Conservation (phyloP, 768 basidiomycete species). For the Kwoniella dendrophila region DNA sequence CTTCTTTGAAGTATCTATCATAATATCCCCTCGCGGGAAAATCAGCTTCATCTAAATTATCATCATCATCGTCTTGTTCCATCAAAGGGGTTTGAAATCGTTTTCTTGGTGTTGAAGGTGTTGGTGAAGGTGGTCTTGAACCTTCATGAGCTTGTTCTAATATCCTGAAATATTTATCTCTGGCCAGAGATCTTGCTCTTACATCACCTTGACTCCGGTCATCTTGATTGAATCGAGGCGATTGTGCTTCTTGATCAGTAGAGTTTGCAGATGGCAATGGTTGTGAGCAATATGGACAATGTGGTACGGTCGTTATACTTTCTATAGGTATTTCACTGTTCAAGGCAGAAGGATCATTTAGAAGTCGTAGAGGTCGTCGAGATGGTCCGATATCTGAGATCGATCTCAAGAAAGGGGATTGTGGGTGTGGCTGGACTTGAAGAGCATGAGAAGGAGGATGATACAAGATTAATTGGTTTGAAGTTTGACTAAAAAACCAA, state of each 20-base stretch:
- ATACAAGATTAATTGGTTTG: slow-evolving; percentile 53
- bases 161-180: slow-evolving; percentile 41
- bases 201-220: background rate
- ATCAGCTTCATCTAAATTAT: slow-evolving; percentile 22
- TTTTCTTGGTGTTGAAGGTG: slow-evolving; percentile 14
- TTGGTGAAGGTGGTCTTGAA: slow-evolving; percentile 40
- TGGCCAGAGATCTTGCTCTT: background rate
- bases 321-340: slow-evolving; percentile 16
- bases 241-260: background rate
- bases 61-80: slow-evolving; percentile 22
- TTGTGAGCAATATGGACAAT: slow-evolving; percentile 51
- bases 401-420: background rate
- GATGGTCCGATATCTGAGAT: slow-evolving; percentile 17
- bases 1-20: slow-evolving; percentile 87
- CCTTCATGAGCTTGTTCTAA: slow-evolving; percentile 51
- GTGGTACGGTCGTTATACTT: slow-evolving; percentile 10
- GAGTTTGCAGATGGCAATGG: slow-evolving; percentile 24
- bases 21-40: slow-evolving; percentile 82
- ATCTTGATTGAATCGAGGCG: background rate
- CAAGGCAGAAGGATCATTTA: background rate
- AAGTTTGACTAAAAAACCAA: slow-evolving; percentile 37
- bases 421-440: slow-evolving; percentile 39
- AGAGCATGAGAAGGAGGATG: slow-evolving; percentile 51
- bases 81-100: slow-evolving; percentile 7
- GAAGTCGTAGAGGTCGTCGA: slow-evolving; percentile 22